Base-by-base conservation (phyloP, 805 yeast genomes). In the Candida alai region DNA sequence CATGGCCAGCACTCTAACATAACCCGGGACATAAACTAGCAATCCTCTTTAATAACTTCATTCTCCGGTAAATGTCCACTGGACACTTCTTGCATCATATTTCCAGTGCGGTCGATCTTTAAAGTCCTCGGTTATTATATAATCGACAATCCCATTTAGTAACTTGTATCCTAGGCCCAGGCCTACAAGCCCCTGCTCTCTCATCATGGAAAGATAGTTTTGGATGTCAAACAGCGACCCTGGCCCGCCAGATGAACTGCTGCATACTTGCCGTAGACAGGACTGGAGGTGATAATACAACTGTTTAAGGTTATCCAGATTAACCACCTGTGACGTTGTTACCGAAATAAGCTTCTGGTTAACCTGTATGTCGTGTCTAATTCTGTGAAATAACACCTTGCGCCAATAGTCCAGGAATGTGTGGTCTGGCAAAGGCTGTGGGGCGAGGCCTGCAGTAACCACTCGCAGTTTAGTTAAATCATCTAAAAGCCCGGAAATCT, bases 61-160 rank as follows among this genome's bases (percentile, higher is more conserved):
- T 21, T 28, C n/a, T 5, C 33, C 28, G 5, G 20, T 24, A 30
- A 29, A 32, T 14, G 19, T 32, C 59, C 59, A 54, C 31, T 43
- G 44, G 14, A 33, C 28, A 15, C 35, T 26, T 18, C 35, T 36
- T 3, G 40, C 30, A 31, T 53, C 50, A 31, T 54, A 58, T 18
- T 23, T 40, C 65, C 65, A 60, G 14, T 29, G 19, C 2, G 21
- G n/a, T 19, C 52, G 25, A 8, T 51, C 50, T 4, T 42, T 34
- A 17, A 37, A 40, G 7, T 36, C 48, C 4, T 43, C 44, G 2
- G 31, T 33, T 16, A 52, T 32, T 1, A 53, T 36, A 34, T 44
- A 43, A n/a, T 56, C 61, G 7, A 59, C 40, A 4, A 59, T 44
- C 1, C 45, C 55, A 42, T 59, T 58, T 20, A 59, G 27, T 7